Conservation (phyloP, 2,329 filamentous ascomycete genomes). For the Neofusicoccum umdonicola region DNA sequence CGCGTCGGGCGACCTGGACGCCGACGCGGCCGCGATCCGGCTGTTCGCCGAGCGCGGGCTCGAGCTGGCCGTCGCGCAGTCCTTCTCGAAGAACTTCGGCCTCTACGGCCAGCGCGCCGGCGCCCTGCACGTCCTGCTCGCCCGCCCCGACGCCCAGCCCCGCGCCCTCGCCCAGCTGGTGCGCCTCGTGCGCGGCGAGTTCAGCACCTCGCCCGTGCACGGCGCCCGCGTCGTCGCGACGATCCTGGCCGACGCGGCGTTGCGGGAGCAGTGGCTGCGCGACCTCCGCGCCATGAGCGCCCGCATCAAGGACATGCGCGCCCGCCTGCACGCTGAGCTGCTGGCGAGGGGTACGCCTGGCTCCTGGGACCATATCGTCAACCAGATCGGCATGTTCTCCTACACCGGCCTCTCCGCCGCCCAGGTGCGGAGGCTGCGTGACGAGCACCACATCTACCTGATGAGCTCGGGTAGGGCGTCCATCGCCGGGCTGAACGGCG, state of each 20-base stretch:
- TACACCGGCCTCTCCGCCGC: conserved; percentile 35
- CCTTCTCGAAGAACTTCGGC: conserved; percentile 40
- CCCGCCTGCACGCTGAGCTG: conserved; percentile 26
- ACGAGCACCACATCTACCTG: conserved; percentile 38
- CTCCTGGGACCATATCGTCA: conserved; percentile 31
- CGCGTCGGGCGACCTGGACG: conserved; percentile 33
- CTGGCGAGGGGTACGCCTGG: conserved; percentile 25
- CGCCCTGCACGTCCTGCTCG: conserved; percentile 23
- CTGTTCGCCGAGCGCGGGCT: conserved; percentile 26
- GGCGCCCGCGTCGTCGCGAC: conserved; percentile 32
- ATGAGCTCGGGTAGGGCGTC: conserved; percentile 34
- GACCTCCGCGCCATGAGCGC: conserved; percentile 36
- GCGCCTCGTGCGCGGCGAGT: conserved; percentile 28
- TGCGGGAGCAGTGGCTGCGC: conserved; percentile 29
- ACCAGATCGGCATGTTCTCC: conserved; percentile 44
- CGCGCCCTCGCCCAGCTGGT: conserved; percentile 1
- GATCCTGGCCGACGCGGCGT: conserved; percentile 24
- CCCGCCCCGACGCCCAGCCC: background rate
- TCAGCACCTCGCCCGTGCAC: conserved; percentile 29
- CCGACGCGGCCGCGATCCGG: conserved; percentile 37
- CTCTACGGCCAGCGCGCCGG: conserved; percentile 40
- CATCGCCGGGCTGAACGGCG: conserved; percentile 23
- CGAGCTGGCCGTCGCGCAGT: conserved; percentile 32
- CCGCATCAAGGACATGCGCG: conserved; percentile 35
- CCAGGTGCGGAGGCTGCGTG: conserved; percentile 31